Conservation (phyloP, 1,139 yeast species). For the Geotrichum bryndzae region DNA sequence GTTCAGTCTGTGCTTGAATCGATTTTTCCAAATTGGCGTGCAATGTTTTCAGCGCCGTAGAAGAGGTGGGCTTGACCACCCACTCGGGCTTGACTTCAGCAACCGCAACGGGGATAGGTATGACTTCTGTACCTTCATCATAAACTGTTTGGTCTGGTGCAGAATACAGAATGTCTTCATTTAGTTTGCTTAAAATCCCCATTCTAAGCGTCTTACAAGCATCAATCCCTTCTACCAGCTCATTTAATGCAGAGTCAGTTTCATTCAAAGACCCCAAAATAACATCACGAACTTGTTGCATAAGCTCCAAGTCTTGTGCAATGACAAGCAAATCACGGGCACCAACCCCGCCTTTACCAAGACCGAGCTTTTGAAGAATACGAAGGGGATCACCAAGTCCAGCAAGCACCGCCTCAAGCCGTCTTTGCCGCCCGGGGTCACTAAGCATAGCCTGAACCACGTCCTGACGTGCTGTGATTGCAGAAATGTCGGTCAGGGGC, state of each 20-base stretch:
- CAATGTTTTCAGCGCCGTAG: constrained; percentile 24
- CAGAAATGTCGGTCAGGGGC: constrained; percentile 59
- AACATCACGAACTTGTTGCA: constrained; percentile 22
- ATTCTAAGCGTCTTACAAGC: constrained; percentile 25
- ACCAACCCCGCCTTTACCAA: constrained; percentile 38
- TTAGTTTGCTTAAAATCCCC: constrained; percentile 30
- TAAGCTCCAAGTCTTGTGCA: constrained; percentile 38
- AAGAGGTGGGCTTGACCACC: constrained; percentile 25
- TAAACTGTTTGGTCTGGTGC: constrained; percentile 8
- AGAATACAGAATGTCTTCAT: constrained; percentile 28
- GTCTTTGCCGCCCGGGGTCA: constrained; percentile 38
- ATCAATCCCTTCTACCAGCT: constrained; percentile 20
- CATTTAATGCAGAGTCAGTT: constrained; percentile 12
- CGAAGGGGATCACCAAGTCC: constrained; percentile 48
- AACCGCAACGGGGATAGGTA: constrained; percentile 25
- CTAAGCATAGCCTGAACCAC: constrained; percentile 51
- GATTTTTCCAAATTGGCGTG: constrained; percentile 17
- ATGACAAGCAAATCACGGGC: constrained; percentile 43
- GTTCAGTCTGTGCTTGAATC: constrained; percentile 10
- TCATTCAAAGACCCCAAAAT: neutral
- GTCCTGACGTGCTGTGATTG: constrained; percentile 55
- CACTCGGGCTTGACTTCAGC: constrained; percentile 9
- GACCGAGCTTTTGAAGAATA: constrained; percentile 46
- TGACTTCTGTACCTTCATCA: neutral
- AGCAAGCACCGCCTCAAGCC: constrained; percentile 31